These are phyloP conservation scores for Friedmanniomyces endolithicus DNA, from an alignment of 495 filamentous ascomycete species.

Conservation along the genomic window DNA sequence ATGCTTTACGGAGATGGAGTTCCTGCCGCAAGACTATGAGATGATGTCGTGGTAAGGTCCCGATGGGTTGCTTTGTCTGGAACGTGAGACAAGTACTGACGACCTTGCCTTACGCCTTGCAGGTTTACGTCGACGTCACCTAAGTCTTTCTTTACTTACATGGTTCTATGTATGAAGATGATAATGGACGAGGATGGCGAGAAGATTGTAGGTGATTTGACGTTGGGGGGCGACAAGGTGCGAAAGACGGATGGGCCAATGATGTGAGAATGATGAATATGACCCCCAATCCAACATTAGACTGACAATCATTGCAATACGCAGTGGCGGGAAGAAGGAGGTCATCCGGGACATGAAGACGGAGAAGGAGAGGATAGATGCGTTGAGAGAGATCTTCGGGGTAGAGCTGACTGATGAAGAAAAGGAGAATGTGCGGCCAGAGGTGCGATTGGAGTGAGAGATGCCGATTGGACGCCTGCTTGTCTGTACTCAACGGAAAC, in stretches of 20 bases:
- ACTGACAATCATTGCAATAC: conserved; percentile 20
- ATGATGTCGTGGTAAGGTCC: conserved; percentile 44
- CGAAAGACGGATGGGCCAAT: conserved; percentile 38
- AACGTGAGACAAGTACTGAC: too few species aligned
- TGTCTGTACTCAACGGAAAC: too few species aligned
- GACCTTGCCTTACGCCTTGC: too few species aligned
- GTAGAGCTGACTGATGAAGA: conserved; percentile 25
- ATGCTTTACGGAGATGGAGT: conserved; percentile 47
- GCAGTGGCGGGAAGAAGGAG: conserved; percentile 36
- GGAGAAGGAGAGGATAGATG: conserved; percentile 26
- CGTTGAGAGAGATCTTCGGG: conserved; percentile 24
- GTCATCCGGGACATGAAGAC: conserved; percentile 19
- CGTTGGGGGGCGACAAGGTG: conserved; percentile 38
- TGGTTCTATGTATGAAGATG: conserved; percentile 45
- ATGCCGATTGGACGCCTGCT: too few species aligned
- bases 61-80: too few species aligned
- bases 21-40: conserved; percentile 48
- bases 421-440: conserved; percentile 25
- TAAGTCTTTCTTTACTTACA: conserved; percentile 38
- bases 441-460: conserved; percentile 28
- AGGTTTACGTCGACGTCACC: conserved; percentile 34
- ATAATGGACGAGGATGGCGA: conserved; percentile 31
- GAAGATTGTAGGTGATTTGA: conserved; percentile 46
- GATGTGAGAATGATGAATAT: background rate
- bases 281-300: too few species aligned